Evolutionary conservation across 306 rosid genomes (phyloP), one percentile per base, ranked within the genome.

Genomic region (Glycine tomentella): DNA sequence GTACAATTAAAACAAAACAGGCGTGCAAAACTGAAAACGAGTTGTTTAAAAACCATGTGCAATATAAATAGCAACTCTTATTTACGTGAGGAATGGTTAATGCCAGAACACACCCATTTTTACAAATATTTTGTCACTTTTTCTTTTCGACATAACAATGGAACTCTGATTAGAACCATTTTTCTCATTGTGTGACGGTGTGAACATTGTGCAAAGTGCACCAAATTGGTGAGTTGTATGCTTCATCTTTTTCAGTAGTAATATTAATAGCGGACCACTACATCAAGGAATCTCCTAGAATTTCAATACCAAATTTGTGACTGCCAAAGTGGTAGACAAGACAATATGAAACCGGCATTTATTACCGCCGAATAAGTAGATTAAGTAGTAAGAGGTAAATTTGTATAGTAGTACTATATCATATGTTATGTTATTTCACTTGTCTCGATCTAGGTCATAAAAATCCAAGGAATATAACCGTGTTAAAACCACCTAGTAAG

Each of bases 351-450:
- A 12, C 68, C 45, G 7, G 36, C 17, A 63, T 63, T 63, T 34
- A 63, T 63, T 34, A 63, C 17, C 46, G 34, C 65, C 65, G 63
- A 57, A 57, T 57, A 17, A 57, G 63, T 57, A 16, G 63, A 7
- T 57, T 57, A 57, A 57, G 8, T 53, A 5, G 59, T n/a, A 57
- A 57, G 2, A 57, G 34, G 59, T 53, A 55, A 38, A 38, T 0
- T 15, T 55, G 10, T n/a, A 12, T 52, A 49, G 3, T 42, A 42
- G n/a, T 0, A 53, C 1, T 52, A 52, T 52, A 6, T n/a, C 59
- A 38, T 38, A 14, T 6, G 45, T 42, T 42, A 42, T 42, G 45
- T 6, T 42, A 42, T 7, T 42, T 42, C 46, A 42, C 4, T 55
- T 58, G 64, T 12, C 55, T 50, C 55, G n/a, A 50, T 50, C 6